These are phyloP conservation scores for Aspergillus cristatus DNA, from an alignment of 495 filamentous ascomycete species.

Conservation along the genomic window DNA sequence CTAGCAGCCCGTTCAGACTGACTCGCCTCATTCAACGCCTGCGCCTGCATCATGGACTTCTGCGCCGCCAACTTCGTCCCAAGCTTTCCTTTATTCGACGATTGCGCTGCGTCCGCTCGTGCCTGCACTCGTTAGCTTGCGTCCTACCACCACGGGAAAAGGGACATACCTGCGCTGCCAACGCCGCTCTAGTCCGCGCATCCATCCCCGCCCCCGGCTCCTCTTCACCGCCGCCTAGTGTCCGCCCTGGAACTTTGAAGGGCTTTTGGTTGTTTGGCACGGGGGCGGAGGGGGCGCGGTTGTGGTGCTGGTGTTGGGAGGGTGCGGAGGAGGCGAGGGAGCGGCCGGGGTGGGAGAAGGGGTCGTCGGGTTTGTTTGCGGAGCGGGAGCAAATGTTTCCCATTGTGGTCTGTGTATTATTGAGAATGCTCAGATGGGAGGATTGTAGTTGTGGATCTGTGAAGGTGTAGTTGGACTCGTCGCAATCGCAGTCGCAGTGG, in stretches of 20 bases:
- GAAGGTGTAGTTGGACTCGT: no score
- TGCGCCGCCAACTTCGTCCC: constrained; percentile 53
- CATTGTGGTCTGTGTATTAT: constrained; percentile 37
- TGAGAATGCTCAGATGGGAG: no score
- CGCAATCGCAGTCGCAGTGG: no score
- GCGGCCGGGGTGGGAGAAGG: constrained; percentile 56
- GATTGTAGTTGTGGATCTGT: no score
- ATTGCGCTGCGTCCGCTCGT: constrained; percentile 24
- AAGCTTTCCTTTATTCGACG: constrained; percentile 44
- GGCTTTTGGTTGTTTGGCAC: constrained; percentile 33
- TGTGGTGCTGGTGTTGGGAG: constrained; percentile 5
- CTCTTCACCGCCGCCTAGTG: constrained; percentile 35
- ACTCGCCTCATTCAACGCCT: constrained; percentile 49
- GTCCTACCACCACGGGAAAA: background rate
- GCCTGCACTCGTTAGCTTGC: constrained; percentile 17
- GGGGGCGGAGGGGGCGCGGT: constrained; percentile 27
- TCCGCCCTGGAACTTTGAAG: constrained; percentile 44
- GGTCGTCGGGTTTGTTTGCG: constrained; percentile 38
- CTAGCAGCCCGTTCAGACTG: constrained; percentile 45
- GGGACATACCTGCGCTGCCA: constrained; percentile 54
- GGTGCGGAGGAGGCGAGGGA: constrained; percentile 41
- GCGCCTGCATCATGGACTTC: constrained; percentile 52
- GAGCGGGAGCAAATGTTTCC: constrained; percentile 66
- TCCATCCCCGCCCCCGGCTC: constrained; percentile 38
- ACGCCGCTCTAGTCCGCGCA: constrained; percentile 45